phyloP scores from a whole-genome alignment of 1,284 basidiomycete genomes.

The Austroboletus niveus region DNA sequence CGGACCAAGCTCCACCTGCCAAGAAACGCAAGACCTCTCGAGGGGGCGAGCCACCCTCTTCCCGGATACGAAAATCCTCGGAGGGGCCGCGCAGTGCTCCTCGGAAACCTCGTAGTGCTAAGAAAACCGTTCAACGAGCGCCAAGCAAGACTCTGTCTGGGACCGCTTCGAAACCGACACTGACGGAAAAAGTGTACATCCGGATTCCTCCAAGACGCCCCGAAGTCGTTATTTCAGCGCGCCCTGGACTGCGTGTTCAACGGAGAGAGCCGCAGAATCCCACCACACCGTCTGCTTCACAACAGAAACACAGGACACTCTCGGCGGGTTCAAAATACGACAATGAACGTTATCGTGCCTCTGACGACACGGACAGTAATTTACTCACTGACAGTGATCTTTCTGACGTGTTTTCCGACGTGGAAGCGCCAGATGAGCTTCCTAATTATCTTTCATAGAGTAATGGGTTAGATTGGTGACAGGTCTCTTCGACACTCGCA shows the following conservation, averaged over 20 bases:
- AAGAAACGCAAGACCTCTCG: slow-evolving; percentile 27
- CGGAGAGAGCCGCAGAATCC: slow-evolving; percentile 15
- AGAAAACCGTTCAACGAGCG: slow-evolving; percentile 12
- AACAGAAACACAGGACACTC: slow-evolving; percentile 21
- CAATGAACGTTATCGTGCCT: slow-evolving; percentile 20
- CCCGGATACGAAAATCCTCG: slow-evolving; percentile 28
- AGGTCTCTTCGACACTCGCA: slow-evolving; percentile 3
- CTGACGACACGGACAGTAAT: slow-evolving; percentile 23
- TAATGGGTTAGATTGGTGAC: slow-evolving; percentile 14
- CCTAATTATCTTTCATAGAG: slow-evolving; percentile 24
- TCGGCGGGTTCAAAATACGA: slow-evolving; percentile 17
- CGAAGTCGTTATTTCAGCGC: slow-evolving; percentile 24
- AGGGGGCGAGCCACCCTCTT: slow-evolving; percentile 14
- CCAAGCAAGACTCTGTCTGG: slow-evolving; percentile 15
- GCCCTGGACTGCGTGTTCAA: slow-evolving; percentile 3
- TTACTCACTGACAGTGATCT: slow-evolving; percentile 21
- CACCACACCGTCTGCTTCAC: slow-evolving; percentile 23
- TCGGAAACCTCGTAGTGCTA: slow-evolving; percentile 32
- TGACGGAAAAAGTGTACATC: slow-evolving; percentile 27
- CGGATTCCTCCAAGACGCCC: slow-evolving; percentile 21
- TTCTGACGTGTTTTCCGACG: slow-evolving; percentile 25
- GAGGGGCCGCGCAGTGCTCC: slow-evolving; percentile 17
- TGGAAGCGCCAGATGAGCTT: slow-evolving; percentile 25
- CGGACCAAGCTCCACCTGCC: slow-evolving; percentile 17
- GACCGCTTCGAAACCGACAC: slow-evolving; percentile 22